phyloP scores from a whole-genome alignment of 208 protist genomes.

The Strigomonas oncopelti region DNA sequence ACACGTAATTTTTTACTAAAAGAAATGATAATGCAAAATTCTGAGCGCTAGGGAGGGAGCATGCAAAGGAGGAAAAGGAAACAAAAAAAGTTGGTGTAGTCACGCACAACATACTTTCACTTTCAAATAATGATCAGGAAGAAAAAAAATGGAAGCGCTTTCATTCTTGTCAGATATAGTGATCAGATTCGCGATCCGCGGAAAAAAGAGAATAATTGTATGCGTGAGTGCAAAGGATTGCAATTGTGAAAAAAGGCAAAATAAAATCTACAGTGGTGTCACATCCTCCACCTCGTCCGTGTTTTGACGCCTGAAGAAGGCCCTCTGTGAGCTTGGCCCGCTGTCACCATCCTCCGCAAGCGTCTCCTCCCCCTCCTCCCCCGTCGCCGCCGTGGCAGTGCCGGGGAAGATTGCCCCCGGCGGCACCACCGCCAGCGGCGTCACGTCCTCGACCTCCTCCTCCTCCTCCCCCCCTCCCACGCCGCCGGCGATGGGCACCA shows the following conservation, averaged over 20 bases:
- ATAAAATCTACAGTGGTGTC: constrained; percentile 27
- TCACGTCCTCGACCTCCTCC: not conserved
- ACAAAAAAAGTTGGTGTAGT: constrained; percentile 2
- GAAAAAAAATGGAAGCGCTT: not conserved
- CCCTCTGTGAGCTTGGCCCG: not conserved
- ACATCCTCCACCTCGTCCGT: constrained; percentile 56
- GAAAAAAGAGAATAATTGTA: not conserved
- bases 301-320: not conserved
- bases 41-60: not conserved
- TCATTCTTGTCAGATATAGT: not conserved
- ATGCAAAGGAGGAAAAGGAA: constrained; percentile 6
- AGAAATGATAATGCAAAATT: constrained; percentile 3
- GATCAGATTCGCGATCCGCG: too few relatives aligned
- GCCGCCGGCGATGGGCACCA: not conserved
- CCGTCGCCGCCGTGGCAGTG: too few relatives aligned
- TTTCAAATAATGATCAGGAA: not conserved
- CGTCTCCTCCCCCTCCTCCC: not conserved
- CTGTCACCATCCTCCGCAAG: not conserved
- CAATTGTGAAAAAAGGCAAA: not conserved
- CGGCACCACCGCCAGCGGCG: not conserved
- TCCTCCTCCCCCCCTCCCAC: not conserved
- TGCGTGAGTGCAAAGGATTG: not conserved
- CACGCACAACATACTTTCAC: not conserved
- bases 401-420: too few relatives aligned
- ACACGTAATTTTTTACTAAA: not conserved